These are phyloP conservation scores for Rosellinia necatrix DNA, from an alignment of 2,329 filamentous ascomycete genomes.

Conservation along the genomic window DNA sequence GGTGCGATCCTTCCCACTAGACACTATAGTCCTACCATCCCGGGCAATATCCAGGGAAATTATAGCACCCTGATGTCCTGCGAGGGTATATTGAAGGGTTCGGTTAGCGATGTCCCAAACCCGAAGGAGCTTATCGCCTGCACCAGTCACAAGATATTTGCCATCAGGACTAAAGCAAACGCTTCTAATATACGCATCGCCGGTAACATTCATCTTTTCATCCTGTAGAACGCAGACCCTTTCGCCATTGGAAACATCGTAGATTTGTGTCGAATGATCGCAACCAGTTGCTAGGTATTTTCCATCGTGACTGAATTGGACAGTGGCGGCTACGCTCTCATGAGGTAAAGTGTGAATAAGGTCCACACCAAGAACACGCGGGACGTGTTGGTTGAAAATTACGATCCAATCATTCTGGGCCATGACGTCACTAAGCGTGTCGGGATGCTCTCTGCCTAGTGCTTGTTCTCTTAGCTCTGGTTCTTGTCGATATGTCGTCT, in stretches of 20 bases:
- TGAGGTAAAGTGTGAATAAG: slow-evolving; percentile 91
- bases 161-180: slow-evolving; percentile 99
- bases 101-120: slow-evolving; percentile 91
- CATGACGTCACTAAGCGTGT: no score
- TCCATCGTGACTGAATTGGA: slow-evolving; percentile 93
- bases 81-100: slow-evolving; percentile 88
- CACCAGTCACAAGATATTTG: slow-evolving; percentile 89
- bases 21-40: slow-evolving; percentile 92
- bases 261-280: slow-evolving; percentile 99
- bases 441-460: no score
- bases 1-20: slow-evolving; percentile 90
- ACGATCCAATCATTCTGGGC: slow-evolving; percentile 93
- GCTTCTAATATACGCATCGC: slow-evolving; percentile 94
- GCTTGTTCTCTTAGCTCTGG: neutral
- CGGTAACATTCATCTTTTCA: slow-evolving; percentile 81
- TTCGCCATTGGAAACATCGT: slow-evolving; percentile 84
- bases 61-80: slow-evolving; percentile 98
- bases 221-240: slow-evolving; percentile 92
- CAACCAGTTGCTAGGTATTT: slow-evolving; percentile 96
- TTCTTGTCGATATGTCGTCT: neutral
- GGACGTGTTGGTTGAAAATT: slow-evolving; percentile 92
- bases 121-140: slow-evolving; percentile 97
- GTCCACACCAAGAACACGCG: slow-evolving; percentile 88
- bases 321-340: slow-evolving; percentile 97
- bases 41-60: slow-evolving; percentile 95